Conservation (phyloP, 1,284 basidiomycete genomes). For the Rhodotorula sp. region DNA sequence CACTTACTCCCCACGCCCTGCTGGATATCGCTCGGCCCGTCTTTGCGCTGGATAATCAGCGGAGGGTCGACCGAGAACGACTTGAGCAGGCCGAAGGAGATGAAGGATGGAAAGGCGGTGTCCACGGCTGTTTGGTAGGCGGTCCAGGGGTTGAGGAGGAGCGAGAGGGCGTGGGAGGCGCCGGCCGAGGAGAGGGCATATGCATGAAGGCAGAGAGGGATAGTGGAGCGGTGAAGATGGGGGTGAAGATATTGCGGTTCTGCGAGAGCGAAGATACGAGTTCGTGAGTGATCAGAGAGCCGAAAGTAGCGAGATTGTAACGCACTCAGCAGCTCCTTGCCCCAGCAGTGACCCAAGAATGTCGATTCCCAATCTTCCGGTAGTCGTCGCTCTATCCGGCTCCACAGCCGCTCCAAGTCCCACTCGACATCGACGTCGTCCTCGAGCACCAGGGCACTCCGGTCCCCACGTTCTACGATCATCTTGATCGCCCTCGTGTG, state of each 20-base stretch:
- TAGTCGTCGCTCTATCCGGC: constrained; percentile 57
- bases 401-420: constrained; percentile 59
- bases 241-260: constrained; percentile 73
- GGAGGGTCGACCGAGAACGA: constrained; percentile 48
- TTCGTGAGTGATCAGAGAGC: constrained; percentile 66
- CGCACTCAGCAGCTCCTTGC: constrained; percentile 42
- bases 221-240: constrained; percentile 58
- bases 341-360: constrained; percentile 60
- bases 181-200: constrained; percentile 45
- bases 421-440: constrained; percentile 76
- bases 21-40: constrained; percentile 47
- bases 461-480: constrained; percentile 46
- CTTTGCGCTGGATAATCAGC: constrained; percentile 46
- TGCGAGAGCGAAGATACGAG: constrained; percentile 57
- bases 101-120: constrained; percentile 63
- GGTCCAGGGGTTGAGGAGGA: constrained; percentile 45
- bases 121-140: constrained; percentile 47
- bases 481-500: constrained; percentile 59
- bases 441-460: constrained; percentile 62
- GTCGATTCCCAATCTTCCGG: constrained; percentile 71
- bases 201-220: constrained; percentile 45
- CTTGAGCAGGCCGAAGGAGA: constrained; percentile 47
- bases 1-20: constrained; percentile 45
- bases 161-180: constrained; percentile 36
- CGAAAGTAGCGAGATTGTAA: constrained; percentile 45